A percentile compares a stretch with the other conserved stretches of the same genome.
These are phyloP conservation scores for Alternaria panax DNA, from an alignment of 2,329 filamentous ascomycete species.

Conservation along the genomic window DNA sequence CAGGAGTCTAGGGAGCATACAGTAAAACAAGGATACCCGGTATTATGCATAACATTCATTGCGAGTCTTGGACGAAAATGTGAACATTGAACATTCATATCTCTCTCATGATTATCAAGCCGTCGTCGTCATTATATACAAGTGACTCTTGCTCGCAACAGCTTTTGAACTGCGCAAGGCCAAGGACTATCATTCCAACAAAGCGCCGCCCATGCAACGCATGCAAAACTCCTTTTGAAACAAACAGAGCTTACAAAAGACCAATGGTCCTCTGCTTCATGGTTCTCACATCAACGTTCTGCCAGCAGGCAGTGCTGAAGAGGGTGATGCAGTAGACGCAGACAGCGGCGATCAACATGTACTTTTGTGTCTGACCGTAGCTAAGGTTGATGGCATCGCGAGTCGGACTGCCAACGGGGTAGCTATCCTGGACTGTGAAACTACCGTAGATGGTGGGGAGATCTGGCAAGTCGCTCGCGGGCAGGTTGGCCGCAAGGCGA, in stretches of 20 bases:
- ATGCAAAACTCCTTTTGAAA: background rate
- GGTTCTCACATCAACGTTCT: conserved; percentile 42
- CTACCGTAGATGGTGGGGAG: conserved; percentile 58
- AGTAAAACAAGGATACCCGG: background rate
- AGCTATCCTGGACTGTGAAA: conserved; percentile 62
- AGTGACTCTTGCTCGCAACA: background rate
- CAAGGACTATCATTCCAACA: background rate
- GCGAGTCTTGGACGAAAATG: background rate
- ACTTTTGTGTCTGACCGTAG: conserved; percentile 47
- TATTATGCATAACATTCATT: background rate
- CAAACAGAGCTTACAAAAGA: conserved; percentile 29
- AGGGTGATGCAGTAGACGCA: conserved; percentile 37
- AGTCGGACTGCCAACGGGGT: conserved; percentile 58
- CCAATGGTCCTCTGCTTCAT: conserved; percentile 45
- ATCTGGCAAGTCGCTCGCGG: conserved; percentile 52
- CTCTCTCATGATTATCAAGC: background rate
- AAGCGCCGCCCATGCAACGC: background rate
- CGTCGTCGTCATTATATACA: background rate
- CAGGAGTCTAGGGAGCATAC: background rate
- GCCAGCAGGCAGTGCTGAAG: conserved; percentile 36
- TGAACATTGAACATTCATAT: background rate
- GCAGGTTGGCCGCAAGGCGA: conserved; percentile 57
- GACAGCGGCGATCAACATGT: conserved; percentile 48
- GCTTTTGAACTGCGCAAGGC: background rate
- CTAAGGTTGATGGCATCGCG: conserved; percentile 53